phyloP scores from a whole-genome alignment of 164 flowering plant genomes.

The Liriodendron chinense region DNA sequence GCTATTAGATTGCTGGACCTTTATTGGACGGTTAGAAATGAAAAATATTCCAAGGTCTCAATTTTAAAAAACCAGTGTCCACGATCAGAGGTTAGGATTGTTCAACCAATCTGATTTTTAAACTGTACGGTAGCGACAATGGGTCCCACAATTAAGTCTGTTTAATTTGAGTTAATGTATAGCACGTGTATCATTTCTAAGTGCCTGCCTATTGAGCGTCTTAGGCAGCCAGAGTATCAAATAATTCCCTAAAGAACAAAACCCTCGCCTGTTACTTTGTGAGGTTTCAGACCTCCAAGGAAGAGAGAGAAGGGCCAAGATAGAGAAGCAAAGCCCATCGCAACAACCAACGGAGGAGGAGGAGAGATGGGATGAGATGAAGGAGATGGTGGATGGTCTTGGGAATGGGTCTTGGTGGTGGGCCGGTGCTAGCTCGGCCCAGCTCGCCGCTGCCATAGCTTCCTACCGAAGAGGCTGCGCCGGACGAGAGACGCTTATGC shows the following conservation, averaged over 20 bases:
- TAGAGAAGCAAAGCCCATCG: neutral
- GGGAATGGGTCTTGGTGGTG: slow-evolving; percentile 51
- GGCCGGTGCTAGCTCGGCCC: slow-evolving; percentile 56
- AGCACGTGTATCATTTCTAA: too few relatives aligned
- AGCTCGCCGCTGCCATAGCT: slow-evolving; percentile 44
- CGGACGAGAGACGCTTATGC: slow-evolving; percentile 52
- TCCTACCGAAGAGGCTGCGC: slow-evolving; percentile 37
- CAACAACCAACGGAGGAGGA: neutral
- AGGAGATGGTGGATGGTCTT: slow-evolving; percentile 3
- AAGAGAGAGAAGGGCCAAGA: neutral
- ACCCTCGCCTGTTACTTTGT: neutral
- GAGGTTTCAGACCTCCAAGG: neutral
- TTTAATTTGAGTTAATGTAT: too few relatives aligned
- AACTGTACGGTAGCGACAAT: too few relatives aligned
- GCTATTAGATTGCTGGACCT: too few relatives aligned
- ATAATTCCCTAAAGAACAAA: neutral
- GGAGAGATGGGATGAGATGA: neutral
- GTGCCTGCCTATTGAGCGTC: too few relatives aligned
- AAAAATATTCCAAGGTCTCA: too few relatives aligned
- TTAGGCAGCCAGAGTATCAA: too few relatives aligned
- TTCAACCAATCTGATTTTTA: too few relatives aligned
- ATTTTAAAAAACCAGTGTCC: too few relatives aligned
- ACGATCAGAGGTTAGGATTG: too few relatives aligned
- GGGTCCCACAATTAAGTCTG: neutral
- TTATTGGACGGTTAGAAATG: too few relatives aligned